Percentiles rank a stretch among this genome's conserved stretches.
These are phyloP conservation scores for Sarcocystis neurona DNA, from an alignment of 169 alveolate genomes.

Conservation along the genomic window DNA sequence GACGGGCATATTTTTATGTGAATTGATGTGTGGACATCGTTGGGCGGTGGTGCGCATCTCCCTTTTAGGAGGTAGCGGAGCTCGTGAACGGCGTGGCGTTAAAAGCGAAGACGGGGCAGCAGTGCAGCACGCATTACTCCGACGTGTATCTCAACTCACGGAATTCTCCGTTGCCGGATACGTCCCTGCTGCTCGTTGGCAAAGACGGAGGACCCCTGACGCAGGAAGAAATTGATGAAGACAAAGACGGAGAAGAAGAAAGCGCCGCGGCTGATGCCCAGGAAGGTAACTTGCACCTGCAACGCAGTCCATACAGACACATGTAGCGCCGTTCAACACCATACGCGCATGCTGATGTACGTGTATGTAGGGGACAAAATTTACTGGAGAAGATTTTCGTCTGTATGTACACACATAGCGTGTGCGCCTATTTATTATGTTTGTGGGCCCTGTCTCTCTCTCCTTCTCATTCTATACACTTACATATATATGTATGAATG, in stretches of 20 bases:
- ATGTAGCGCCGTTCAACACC: too few species aligned
- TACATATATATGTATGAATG: neutral
- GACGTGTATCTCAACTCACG: constrained; percentile 69
- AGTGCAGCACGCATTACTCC: constrained; percentile 75
- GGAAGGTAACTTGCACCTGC: neutral
- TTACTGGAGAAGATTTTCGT: too few species aligned
- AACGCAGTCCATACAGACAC: neutral
- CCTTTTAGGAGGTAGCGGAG: constrained; percentile 64
- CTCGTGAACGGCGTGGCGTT: constrained; percentile 51
- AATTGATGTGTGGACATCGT: neutral
- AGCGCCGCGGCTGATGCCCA: neutral
- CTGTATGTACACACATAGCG: too few species aligned
- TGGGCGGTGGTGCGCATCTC: neutral
- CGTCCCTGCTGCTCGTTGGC: constrained; percentile 36
- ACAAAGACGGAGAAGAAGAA: constrained; percentile 26
- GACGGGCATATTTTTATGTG: neutral
- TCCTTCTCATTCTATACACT: neutral
- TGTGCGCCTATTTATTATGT: too few species aligned
- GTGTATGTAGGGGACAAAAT: too few species aligned
- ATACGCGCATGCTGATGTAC: too few species aligned
- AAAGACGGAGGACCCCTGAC: constrained; percentile 46
- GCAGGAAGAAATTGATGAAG: constrained; percentile 28
- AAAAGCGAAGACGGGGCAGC: constrained; percentile 70
- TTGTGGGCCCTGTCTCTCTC: neutral
- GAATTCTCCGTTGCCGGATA: constrained; percentile 64